Conservation (phyloP, 2,329 filamentous ascomycete species). For the Lachnellula suecica region DNA sequence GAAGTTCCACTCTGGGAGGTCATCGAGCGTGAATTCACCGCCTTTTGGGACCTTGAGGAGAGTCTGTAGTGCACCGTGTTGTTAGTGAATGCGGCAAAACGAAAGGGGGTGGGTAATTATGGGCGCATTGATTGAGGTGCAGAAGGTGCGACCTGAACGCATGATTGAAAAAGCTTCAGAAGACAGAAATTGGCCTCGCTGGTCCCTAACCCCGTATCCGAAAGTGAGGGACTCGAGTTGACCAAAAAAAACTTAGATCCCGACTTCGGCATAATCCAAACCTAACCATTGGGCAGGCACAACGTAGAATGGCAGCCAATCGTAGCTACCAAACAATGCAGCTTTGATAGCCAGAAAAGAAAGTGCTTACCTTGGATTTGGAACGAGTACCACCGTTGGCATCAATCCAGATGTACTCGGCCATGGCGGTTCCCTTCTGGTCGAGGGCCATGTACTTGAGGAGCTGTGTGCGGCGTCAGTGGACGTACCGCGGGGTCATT, state of each 20-base stretch:
- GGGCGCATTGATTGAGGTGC: background rate
- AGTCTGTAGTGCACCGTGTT: conserved; percentile 49
- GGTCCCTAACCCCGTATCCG: background rate
- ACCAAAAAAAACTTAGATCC: too few relatives aligned
- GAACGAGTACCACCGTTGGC: conserved; percentile 79
- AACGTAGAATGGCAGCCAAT: background rate
- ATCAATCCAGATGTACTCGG: conserved; percentile 98
- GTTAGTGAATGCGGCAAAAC: conserved; percentile 8
- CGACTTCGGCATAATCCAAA: too few relatives aligned
- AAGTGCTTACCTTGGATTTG: conserved; percentile 82
- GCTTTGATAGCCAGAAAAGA: background rate
- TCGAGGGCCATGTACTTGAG: conserved; percentile 89
- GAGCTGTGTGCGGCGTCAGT: conserved; percentile 57
- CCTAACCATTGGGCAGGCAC: too few relatives aligned
- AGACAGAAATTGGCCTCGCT: background rate
- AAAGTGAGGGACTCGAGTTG: background rate
- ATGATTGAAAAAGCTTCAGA: background rate
- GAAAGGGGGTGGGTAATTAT: too few relatives aligned
- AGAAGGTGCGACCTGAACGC: background rate
- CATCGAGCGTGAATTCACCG: conserved; percentile 46
- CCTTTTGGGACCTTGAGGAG: conserved; percentile 55
- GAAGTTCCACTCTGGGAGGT: conserved; percentile 79
- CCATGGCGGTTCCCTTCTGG: conserved; percentile 86
- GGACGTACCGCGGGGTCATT: conserved; percentile 13
- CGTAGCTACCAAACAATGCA: background rate